Percentiles rank a stretch among this genome's conserved stretches.
phyloP scores from a whole-genome alignment of 208 protist species.

The Trypanosoma mega region DNA sequence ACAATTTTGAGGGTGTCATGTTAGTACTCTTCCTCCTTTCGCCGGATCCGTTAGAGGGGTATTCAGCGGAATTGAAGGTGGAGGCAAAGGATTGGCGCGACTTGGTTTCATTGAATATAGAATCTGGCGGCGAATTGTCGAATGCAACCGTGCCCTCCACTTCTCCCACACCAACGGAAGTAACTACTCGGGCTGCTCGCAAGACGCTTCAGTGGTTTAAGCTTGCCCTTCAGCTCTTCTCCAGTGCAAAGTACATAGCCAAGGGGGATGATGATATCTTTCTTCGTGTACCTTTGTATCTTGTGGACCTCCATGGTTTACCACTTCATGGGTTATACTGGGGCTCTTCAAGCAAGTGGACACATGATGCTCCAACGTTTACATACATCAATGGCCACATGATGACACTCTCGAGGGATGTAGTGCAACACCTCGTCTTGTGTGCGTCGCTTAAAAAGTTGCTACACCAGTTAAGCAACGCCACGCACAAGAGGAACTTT shows the following conservation, averaged over 20 bases:
- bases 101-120: too few relatives aligned
- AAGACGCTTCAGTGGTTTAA: not conserved
- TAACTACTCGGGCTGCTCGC: too few relatives aligned
- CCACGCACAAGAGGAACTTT: too few relatives aligned
- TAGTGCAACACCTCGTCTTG: too few relatives aligned
- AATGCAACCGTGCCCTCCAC: too few relatives aligned
- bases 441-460: too few relatives aligned
- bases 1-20: not conserved
- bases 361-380: too few relatives aligned
- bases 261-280: conserved; percentile 5
- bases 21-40: not conserved
- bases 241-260: not conserved
- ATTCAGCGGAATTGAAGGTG: not conserved
- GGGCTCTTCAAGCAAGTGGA: not conserved
- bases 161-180: too few relatives aligned
- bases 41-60: not conserved
- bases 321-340: not conserved
- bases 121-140: too few relatives aligned
- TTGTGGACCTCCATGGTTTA: not conserved
- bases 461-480: too few relatives aligned
- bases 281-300: conserved; percentile 1
- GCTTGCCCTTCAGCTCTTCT: not conserved
- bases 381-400: too few relatives aligned
- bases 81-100: not conserved
- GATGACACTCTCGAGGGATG: too few relatives aligned